phyloP scores from a whole-genome alignment of 495 filamentous ascomycete genomes.

The Penicillium daleae region DNA sequence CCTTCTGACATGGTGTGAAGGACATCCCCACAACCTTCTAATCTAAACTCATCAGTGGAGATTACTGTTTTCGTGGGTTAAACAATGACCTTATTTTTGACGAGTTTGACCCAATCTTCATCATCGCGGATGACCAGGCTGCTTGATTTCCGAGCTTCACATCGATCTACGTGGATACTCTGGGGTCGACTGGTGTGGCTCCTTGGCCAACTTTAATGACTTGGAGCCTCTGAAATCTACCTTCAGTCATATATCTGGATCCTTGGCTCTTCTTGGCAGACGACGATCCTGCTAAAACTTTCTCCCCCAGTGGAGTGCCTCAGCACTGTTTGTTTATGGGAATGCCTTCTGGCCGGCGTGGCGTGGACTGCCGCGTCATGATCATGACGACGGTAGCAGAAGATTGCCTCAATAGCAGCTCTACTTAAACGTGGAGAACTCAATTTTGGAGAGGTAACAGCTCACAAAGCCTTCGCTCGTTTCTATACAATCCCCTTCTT shows the following conservation, averaged over 20 bases:
- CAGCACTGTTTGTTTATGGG: background rate
- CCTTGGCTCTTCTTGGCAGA: background rate
- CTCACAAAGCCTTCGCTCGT: background rate
- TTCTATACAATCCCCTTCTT: background rate
- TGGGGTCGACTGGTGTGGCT: background rate
- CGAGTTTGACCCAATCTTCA: background rate
- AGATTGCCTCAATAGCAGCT: background rate
- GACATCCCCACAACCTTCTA: background rate
- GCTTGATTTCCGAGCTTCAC: background rate
- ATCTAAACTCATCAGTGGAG: background rate
- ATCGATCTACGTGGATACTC: background rate
- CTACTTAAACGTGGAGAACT: background rate
- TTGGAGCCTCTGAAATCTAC: background rate
- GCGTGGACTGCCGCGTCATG: conserved; percentile 11
- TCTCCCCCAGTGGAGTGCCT: background rate
- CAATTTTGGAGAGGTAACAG: background rate
- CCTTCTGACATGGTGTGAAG: background rate
- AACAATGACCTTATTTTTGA: background rate
- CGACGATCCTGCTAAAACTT: conserved; percentile 1
- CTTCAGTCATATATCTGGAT: background rate
- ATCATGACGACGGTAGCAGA: background rate
- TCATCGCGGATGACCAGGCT: too few species aligned
- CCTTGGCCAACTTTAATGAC: background rate
- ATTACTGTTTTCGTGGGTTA: background rate
- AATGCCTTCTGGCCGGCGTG: background rate